Conservation (phyloP, 352 stramenopile species). For the Phytopythium oedochilum region DNA sequence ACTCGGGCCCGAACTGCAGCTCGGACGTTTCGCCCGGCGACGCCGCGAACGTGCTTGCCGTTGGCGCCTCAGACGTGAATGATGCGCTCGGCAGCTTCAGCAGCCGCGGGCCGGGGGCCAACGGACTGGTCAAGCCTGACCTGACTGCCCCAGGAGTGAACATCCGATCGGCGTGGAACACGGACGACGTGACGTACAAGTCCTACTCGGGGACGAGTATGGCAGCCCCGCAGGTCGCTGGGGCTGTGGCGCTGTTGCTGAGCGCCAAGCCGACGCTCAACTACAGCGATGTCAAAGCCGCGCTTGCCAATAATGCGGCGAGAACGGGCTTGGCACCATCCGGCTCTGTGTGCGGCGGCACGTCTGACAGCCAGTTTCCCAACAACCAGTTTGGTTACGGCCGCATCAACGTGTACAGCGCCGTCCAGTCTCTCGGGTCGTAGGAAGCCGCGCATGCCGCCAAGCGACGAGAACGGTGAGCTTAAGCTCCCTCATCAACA, state of each 20-base stretch:
- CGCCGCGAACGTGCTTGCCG: conserved; percentile 23
- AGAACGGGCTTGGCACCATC: background rate
- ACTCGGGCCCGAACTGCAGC: conserved; percentile 28
- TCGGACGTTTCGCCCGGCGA: conserved; percentile 32
- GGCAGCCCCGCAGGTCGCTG: conserved; percentile 39
- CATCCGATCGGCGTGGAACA: conserved; percentile 34
- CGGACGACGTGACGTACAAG: conserved; percentile 25
- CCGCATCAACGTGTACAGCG: conserved; percentile 34
- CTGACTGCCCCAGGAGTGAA: conserved; percentile 28
- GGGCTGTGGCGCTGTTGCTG: conserved; percentile 44
- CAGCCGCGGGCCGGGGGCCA: conserved; percentile 26
- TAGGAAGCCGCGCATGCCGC: too few relatives aligned
- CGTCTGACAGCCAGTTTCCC: conserved; percentile 23
- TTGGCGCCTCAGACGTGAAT: conserved; percentile 29
- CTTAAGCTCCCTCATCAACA: too few relatives aligned
- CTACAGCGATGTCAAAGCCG: conserved; percentile 21
- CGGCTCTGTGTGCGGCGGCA: conserved; percentile 27
- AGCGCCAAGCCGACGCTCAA: conserved; percentile 24
- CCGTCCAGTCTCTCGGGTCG: conserved; percentile 11
- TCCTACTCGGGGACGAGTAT: conserved; percentile 55
- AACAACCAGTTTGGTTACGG: conserved; percentile 63
- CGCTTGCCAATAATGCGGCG: conserved; percentile 11
- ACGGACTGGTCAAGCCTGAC: conserved; percentile 39
- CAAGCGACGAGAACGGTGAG: too few relatives aligned
- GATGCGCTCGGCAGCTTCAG: conserved; percentile 35